Evolutionary conservation across 176 grass and related monocot genomes (phyloP).

Genomic region (Phoenix roebelenii): DNA sequence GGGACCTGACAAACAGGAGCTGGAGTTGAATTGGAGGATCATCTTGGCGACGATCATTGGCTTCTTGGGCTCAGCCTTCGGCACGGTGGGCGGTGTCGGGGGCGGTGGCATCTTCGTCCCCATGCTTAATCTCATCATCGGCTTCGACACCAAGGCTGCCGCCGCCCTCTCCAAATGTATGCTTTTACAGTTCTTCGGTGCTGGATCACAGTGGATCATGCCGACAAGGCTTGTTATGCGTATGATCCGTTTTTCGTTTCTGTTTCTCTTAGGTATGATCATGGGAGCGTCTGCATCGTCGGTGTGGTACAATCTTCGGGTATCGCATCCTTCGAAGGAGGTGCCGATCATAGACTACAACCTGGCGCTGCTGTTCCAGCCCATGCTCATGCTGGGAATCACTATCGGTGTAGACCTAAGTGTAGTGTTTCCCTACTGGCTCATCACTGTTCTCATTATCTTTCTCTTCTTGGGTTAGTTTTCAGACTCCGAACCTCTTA

Average conservation of each 20-base stretch:
- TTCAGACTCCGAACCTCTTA: too few species aligned
- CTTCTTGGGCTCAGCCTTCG: conserved; percentile 87
- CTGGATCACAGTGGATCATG: too few species aligned
- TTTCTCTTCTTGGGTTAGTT: conserved; percentile 75
- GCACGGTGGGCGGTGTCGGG: conserved; percentile 90
- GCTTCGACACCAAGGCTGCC: conserved; percentile 94
- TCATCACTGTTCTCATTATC: conserved; percentile 96
- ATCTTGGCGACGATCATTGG: conserved; percentile 61
- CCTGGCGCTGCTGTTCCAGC: conserved; percentile 88
- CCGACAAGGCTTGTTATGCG: not conserved
- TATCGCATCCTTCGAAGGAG: conserved; percentile 80
- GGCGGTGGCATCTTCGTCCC: conserved; percentile 97
- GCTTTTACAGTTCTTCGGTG: not conserved
- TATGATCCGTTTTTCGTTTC: not conserved
- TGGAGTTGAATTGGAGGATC: conserved; percentile 67
- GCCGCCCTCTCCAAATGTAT: conserved; percentile 98
- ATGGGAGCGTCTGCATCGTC: conserved; percentile 91
- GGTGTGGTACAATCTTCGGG: conserved; percentile 97
- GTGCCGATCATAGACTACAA: conserved; percentile 88
- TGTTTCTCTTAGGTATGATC: conserved; percentile 64
- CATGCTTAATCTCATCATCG: conserved; percentile 85
- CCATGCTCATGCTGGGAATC: conserved; percentile 98
- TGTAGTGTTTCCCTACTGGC: conserved; percentile 91
- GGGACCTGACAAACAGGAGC: conserved; percentile 35
- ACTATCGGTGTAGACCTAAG: conserved; percentile 94